phyloP scores from a whole-genome alignment of 2,329 filamentous ascomycete genomes.

The Colletotrichum sp. region DNA sequence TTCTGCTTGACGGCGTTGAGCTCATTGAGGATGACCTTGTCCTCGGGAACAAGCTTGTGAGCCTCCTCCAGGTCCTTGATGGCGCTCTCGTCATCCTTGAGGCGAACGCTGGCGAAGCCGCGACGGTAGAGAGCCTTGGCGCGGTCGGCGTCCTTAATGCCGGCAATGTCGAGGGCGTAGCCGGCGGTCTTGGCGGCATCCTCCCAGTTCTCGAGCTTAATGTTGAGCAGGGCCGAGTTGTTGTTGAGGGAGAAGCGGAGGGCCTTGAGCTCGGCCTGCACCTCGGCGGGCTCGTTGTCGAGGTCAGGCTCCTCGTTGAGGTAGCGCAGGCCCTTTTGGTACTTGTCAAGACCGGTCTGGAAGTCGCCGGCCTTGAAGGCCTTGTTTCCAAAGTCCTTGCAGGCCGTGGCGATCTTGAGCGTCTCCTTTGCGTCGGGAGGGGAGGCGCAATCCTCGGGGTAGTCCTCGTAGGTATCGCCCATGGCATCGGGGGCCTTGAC shows the following conservation, averaged over 20 bases:
- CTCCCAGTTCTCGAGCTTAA: constrained; percentile 76
- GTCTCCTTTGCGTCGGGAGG: constrained; percentile 71
- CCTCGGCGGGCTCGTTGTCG: constrained; percentile 73
- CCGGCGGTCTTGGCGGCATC: constrained; percentile 75
- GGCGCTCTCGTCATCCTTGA: constrained; percentile 86
- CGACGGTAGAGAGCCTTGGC: constrained; percentile 90
- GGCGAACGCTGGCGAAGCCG: constrained; percentile 73
- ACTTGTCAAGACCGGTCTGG: constrained; percentile 80
- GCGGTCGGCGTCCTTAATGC: constrained; percentile 75
- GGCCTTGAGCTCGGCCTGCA: constrained; percentile 66
- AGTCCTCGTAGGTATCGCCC: constrained; percentile 94
- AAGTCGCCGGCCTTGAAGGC: constrained; percentile 85
- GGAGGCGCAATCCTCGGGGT: constrained; percentile 79
- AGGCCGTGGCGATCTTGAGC: constrained; percentile 78
- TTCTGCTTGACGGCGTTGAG: constrained; percentile 79
- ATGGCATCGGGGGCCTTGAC: constrained; percentile 77
- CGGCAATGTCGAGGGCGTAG: constrained; percentile 72
- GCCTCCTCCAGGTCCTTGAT: constrained; percentile 78
- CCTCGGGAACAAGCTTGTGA: constrained; percentile 74
- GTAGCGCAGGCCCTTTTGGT: constrained; percentile 91
- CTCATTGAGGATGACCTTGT: constrained; percentile 78
- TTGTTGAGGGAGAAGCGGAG: constrained; percentile 87
- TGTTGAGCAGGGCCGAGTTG: constrained; percentile 85
- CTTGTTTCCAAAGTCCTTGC: constrained; percentile 92
- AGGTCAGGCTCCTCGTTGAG: constrained; percentile 82